A percentile compares a stretch with the other conserved stretches of the same genome.
Evolutionary conservation across 2,329 filamentous ascomycete genomes (phyloP).

Genomic region (Acephala macrosclerotiorum): DNA sequence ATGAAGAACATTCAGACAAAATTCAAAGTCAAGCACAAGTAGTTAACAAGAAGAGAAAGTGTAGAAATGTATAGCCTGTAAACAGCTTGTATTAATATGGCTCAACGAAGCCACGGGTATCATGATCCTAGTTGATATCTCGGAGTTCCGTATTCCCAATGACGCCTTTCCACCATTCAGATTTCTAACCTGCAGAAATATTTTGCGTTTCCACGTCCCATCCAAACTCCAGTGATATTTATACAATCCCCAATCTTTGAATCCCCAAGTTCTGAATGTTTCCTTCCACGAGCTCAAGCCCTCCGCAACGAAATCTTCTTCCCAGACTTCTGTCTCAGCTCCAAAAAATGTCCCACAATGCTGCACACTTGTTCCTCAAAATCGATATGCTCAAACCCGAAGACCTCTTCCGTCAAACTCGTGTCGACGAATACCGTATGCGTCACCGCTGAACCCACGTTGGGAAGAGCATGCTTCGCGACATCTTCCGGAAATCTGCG

Average conservation of each 20-base stretch:
- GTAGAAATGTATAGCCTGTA: conserved; percentile 2
- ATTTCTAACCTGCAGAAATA: not conserved
- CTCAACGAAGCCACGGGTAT: conserved; percentile 1
- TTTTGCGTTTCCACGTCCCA: not conserved
- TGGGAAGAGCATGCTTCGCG: conserved; percentile 7
- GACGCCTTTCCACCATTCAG: not conserved
- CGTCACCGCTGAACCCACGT: conserved; percentile 2
- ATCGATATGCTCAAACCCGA: conserved; percentile 6
- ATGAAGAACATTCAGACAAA: too few relatives aligned
- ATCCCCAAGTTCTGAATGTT: not conserved
- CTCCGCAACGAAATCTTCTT: conserved; percentile 9
- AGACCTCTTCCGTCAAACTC: conserved; percentile 9
- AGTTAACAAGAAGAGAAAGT: not conserved
- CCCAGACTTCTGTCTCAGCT: conserved; percentile 11
- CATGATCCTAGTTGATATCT: not conserved
- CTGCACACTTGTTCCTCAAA: conserved; percentile 14
- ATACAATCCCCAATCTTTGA: not conserved
- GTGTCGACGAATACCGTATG: conserved; percentile 14
- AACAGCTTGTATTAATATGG: conserved; percentile 14
- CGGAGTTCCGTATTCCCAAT: not conserved
- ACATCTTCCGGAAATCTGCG: conserved; percentile 9
- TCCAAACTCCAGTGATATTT: not conserved
- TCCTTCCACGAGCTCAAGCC: not conserved
- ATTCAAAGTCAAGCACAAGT: not conserved
- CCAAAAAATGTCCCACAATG: conserved; percentile 15